Percentiles rank a stretch among this genome's conserved stretches.
These are phyloP conservation scores for Solanum piurae DNA, from an alignment of 257 asterid genomes.

Conservation along the genomic window DNA sequence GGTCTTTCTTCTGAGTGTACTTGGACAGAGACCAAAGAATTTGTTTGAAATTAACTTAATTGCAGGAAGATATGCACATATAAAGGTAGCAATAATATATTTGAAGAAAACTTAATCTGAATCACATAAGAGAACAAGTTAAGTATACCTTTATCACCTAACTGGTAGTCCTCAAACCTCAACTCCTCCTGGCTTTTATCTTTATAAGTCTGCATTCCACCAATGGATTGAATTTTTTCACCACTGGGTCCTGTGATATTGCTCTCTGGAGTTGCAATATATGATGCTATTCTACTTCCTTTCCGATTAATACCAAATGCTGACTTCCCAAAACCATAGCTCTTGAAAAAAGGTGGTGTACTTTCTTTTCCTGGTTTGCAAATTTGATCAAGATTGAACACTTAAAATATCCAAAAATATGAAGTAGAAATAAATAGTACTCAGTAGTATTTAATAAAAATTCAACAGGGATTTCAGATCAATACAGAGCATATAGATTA, in stretches of 20 bases:
- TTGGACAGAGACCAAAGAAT: not conserved
- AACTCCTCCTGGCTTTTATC: slow-evolving; percentile 84
- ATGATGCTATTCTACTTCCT: slow-evolving; percentile 54
- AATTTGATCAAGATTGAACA: not conserved
- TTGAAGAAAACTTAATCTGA: not conserved
- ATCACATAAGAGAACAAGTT: not conserved
- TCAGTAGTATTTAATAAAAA: not conserved
- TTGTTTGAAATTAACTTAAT: not conserved
- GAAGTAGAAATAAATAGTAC: not conserved
- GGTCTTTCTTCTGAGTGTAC: not conserved
- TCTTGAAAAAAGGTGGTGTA: not conserved
- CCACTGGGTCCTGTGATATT: slow-evolving; percentile 18
- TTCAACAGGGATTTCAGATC: not conserved
- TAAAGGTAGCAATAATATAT: not conserved
- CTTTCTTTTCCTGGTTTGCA: not conserved
- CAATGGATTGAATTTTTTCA: slow-evolving; percentile 50
- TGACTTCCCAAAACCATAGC: not conserved
- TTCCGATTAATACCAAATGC: not conserved
- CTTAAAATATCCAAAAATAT: not conserved
- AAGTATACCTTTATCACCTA: slow-evolving; percentile 46
- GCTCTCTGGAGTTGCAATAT: slow-evolving; percentile 44
- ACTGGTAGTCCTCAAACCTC: slow-evolving; percentile 70
- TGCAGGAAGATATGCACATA: not conserved
- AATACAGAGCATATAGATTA: not conserved
- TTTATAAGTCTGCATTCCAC: slow-evolving; percentile 57